These are phyloP conservation scores for Phytophthora ramorum DNA, from an alignment of 352 stramenopile species.

Conservation along the genomic window DNA sequence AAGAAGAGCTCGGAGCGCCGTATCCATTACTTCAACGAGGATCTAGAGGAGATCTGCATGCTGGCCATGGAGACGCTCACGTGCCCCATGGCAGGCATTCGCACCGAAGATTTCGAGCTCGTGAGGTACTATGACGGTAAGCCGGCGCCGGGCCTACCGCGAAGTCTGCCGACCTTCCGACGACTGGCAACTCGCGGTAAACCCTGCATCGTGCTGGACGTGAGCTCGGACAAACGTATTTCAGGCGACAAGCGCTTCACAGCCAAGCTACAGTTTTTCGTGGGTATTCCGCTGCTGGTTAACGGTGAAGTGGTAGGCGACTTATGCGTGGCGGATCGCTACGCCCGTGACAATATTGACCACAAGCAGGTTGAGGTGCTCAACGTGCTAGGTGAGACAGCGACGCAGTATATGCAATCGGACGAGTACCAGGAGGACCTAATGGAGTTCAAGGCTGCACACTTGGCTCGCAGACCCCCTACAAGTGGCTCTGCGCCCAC, in stretches of 20 bases:
- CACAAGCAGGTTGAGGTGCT: constrained; percentile 88
- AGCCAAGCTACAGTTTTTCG: constrained; percentile 90
- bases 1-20: constrained; percentile 60
- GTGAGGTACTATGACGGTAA: constrained; percentile 81
- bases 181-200: constrained; percentile 87
- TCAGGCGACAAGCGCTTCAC: constrained; percentile 85
- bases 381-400: constrained; percentile 87
- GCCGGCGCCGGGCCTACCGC: constrained; percentile 59
- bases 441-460: constrained; percentile 65
- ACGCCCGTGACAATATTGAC: constrained; percentile 82
- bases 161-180: constrained; percentile 86
- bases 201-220: constrained; percentile 88
- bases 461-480: constrained; percentile 31
- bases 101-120: constrained; percentile 88
- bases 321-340: constrained; percentile 83
- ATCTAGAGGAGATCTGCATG: constrained; percentile 90
- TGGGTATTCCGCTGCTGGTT: constrained; percentile 85
- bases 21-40: constrained; percentile 89
- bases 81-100: constrained; percentile 88
- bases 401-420: constrained; percentile 91
- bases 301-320: constrained; percentile 88
- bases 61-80: constrained; percentile 88
- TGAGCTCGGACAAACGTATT: constrained; percentile 89
- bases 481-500: constrained; percentile 13
- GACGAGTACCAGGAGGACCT: constrained; percentile 83